Evolutionary conservation across 306 rosid species (phyloP).

Genomic region (Acacia confusa): DNA sequence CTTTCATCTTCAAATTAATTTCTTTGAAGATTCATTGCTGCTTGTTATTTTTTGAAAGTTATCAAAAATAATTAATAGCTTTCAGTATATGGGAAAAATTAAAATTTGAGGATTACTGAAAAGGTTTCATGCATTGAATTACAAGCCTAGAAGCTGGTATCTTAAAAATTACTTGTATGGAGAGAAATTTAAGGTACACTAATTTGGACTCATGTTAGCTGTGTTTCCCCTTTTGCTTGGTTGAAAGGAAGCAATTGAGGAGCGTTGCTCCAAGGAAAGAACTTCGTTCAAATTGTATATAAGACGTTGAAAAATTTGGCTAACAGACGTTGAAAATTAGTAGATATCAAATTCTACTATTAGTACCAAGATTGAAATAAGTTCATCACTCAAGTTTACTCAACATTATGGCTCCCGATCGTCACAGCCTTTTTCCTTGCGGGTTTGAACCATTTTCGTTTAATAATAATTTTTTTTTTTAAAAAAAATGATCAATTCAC

Average conservation of each 20-base stretch:
- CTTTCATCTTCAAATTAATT: not conserved
- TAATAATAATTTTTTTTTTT: not conserved
- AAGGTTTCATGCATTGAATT: not conserved
- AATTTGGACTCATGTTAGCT: not conserved
- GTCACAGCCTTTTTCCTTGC: not conserved
- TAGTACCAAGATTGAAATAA: not conserved
- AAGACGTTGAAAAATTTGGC: not conserved
- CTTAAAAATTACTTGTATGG: not conserved
- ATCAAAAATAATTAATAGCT: not conserved
- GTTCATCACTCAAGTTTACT: not conserved
- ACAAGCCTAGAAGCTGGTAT: not conserved
- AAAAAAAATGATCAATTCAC: not conserved
- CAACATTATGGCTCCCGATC: not conserved
- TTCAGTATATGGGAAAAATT: not conserved
- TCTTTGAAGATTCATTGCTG: too few species aligned
- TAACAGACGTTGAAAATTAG: not conserved
- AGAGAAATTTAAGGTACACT: not conserved
- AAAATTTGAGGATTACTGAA: too few species aligned
- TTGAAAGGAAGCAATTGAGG: not conserved
- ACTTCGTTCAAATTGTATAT: not conserved
- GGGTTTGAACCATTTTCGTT: not conserved
- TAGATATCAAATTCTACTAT: not conserved
- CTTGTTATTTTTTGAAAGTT: too few species aligned
- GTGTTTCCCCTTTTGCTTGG: not conserved
- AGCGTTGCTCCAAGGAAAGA: not conserved